phyloP scores from a whole-genome alignment of 2,329 filamentous ascomycete species.

The Pseudocercospora fuligena region DNA sequence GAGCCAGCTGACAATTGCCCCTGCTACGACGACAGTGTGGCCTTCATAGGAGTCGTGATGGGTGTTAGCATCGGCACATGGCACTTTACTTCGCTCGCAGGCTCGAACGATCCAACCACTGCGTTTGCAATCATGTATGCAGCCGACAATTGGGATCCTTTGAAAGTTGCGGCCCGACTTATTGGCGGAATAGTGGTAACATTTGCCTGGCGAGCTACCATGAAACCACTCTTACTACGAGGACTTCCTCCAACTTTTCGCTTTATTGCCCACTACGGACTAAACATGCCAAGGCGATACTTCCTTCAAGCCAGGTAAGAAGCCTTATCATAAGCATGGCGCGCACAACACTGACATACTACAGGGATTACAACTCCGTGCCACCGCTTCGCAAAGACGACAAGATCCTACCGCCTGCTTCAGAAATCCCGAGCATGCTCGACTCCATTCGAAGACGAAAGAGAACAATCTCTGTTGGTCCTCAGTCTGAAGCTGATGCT shows the following conservation, averaged over 20 bases:
- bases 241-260: constrained; percentile 85
- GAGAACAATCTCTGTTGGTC: constrained; percentile 85
- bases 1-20: constrained; percentile 97
- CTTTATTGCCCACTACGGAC: constrained; percentile 76
- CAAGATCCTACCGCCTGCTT: constrained; percentile 88
- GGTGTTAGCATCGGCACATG: constrained; percentile 82
- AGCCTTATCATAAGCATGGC: background rate
- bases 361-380: constrained; percentile 78
- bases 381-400: constrained; percentile 75
- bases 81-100: constrained; percentile 61
- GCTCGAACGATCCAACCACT: background rate
- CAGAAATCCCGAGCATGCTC: constrained; percentile 81
- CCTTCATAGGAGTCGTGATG: constrained; percentile 88
- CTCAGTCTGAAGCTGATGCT: constrained; percentile 93
- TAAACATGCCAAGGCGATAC: constrained; percentile 84
- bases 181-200: constrained; percentile 80
- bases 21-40: constrained; percentile 94
- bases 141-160: constrained; percentile 65
- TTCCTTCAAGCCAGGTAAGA: constrained; percentile 79
- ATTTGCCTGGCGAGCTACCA: constrained; percentile 86
- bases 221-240: constrained; percentile 81
- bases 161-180: constrained; percentile 69
- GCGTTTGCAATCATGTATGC: constrained; percentile 29
- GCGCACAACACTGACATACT: constrained; percentile 1
- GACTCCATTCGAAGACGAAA: constrained; percentile 80